Evolutionary conservation across 164 flowering plant genomes (phyloP).

Genomic region (Hamamelis virginiana): DNA sequence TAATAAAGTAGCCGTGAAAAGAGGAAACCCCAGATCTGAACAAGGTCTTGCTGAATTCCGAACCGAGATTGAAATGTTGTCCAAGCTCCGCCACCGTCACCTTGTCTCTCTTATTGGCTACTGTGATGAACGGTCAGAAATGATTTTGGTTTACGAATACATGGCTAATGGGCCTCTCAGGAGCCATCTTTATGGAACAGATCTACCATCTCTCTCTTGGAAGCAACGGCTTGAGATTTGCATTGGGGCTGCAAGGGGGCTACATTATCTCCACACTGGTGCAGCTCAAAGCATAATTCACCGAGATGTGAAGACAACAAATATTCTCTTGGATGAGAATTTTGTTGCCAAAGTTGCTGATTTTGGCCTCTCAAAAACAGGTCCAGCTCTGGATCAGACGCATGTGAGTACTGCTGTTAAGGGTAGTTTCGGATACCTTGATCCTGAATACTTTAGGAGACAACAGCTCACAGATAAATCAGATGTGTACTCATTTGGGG

Average conservation of each 20-base stretch:
- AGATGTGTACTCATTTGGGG: conserved; percentile 95
- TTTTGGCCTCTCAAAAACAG: conserved; percentile 91
- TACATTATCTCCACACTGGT: conserved; percentile 97
- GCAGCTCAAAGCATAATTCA: conserved; percentile 88
- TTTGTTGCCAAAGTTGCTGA: conserved; percentile 95
- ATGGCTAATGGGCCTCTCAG: conserved; percentile 96
- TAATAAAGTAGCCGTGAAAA: conserved; percentile 78
- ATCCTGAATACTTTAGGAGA: conserved; percentile 92
- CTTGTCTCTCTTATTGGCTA: conserved; percentile 95
- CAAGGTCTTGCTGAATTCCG: conserved; percentile 93
- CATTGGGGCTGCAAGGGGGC: conserved; percentile 94
- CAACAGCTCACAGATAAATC: conserved; percentile 93
- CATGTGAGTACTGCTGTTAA: conserved; percentile 97
- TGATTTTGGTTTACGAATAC: conserved; percentile 90
- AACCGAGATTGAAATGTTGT: conserved; percentile 91
- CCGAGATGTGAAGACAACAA: conserved; percentile 93
- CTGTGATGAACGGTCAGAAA: conserved; percentile 89
- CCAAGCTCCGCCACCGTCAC: conserved; percentile 94
- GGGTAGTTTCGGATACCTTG: conserved; percentile 93
- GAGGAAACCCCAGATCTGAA: conserved; percentile 89
- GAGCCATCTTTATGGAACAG: conserved; percentile 88
- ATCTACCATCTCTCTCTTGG: conserved; percentile 81
- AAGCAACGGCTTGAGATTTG: conserved; percentile 92
- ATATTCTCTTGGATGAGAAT: conserved; percentile 84
- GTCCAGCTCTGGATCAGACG: conserved; percentile 88